Percentiles rank a stretch among this genome's conserved stretches.
Evolutionary conservation across 176 grass and related monocot genomes (phyloP).

Genomic region (Elaeis guineensis): DNA sequence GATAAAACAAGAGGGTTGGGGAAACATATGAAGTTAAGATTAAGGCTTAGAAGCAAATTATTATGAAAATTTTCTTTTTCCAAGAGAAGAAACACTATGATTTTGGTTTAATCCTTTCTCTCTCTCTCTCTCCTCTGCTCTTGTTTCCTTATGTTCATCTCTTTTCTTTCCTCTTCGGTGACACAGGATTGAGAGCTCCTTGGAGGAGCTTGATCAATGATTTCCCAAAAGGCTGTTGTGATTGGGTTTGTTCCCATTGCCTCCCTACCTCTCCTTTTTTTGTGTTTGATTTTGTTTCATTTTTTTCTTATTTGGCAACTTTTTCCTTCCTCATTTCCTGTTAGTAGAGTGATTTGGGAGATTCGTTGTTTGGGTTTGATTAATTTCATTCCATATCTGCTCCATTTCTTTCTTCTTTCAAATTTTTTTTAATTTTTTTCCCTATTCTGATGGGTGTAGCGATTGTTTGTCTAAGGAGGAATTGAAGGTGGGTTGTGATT

Average conservation of each 20-base stretch:
- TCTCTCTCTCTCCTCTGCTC: no score
- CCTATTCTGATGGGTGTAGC: no score
- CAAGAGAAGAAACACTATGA: not conserved
- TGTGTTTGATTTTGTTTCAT: not conserved
- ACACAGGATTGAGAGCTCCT: no score
- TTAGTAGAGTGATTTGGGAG: not conserved
- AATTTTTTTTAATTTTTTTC: no score
- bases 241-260: not conserved
- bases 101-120: not conserved
- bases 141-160: no score
- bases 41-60: not conserved
- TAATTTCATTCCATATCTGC: not conserved
- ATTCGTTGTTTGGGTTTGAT: not conserved
- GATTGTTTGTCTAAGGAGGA: no score
- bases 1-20: no score
- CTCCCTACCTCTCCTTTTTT: not conserved
- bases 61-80: not conserved
- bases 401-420: not conserved
- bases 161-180: no score
- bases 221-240: not conserved
- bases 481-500: not conserved
- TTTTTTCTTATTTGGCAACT: not conserved
- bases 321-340: not conserved
- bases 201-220: slow-evolving; percentile 2
- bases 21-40: no score